Evolutionary conservation across 2,329 filamentous ascomycete genomes (phyloP), one percentile per base, ranked within the genome.

Genomic region (Akanthomyces uredinophilus): DNA sequence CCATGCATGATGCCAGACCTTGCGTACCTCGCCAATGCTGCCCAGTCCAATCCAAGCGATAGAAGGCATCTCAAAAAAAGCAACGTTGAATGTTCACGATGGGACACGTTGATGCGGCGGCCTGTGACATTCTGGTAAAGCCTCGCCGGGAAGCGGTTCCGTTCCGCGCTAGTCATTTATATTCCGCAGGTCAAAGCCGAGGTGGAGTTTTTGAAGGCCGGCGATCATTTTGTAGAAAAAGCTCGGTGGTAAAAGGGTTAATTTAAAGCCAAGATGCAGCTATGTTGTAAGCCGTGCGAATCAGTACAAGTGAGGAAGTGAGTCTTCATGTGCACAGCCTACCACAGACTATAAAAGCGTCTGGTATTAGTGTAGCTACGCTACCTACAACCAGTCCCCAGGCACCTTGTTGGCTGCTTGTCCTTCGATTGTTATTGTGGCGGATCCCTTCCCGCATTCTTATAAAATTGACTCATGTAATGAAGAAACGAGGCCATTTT

Each of bases 41-140:
- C 54, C 54, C 6, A 57, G 11, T 29, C 55, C 55, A 50, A 58
- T 49, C 55, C 55, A 57, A 24, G 54, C 43, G 18, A 57, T 57
- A 2, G 41, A 32, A 39, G 55, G 27, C 55, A 49, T 58, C 39
- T 43, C 39, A 44, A 20, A 13, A 29, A 4, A 22, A 20, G 53
- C 18, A 32, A 32, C 20, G n/a, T 29, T 20, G 51, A 46, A 4
- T 35, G 7, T 7, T 5, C 11, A 11, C 2, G 32, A 24, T n/a
- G 18, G 4, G 49, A 37, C 13, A 18, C 5, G n/a, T 35, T n/a
- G 37, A 39, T 14, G 10, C 10, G 37, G 37, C 37, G 37, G 37
- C 18, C n/a, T 1, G 27, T 29, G 43, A 46, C 3, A 46, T 46
- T 22, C 10, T 46, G 22, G 20, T 46, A n/a, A 46, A 11, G 20